Evolutionary conservation across 2,329 filamentous ascomycete genomes (phyloP).

Genomic region (Parastagonospora avenae): DNA sequence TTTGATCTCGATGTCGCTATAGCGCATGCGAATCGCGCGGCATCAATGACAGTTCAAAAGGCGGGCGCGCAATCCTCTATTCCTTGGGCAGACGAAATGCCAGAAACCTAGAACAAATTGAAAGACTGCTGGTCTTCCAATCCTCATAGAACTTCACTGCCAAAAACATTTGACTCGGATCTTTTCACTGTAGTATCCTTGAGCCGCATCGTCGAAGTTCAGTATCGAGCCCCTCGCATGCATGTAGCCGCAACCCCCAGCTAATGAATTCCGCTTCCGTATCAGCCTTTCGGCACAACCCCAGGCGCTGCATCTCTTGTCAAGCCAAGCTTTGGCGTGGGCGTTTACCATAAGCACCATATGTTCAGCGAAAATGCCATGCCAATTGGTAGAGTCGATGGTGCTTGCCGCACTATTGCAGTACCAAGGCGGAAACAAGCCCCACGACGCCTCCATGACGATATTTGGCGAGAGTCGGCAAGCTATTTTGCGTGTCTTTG

Average conservation of each 20-base stretch:
- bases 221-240: too few relatives aligned
- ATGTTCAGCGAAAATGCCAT: not conserved
- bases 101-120: constrained; percentile 15
- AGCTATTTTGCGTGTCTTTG: too few relatives aligned
- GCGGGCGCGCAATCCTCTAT: constrained; percentile 70
- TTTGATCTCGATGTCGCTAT: constrained; percentile 64
- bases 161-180: too few relatives aligned
- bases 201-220: too few relatives aligned
- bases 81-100: constrained; percentile 65
- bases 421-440: constrained; percentile 4
- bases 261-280: not conserved
- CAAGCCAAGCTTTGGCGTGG: not conserved
- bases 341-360: not conserved
- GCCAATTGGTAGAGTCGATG: not conserved
- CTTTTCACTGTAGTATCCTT: not conserved
- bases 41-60: constrained; percentile 69
- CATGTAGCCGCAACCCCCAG: not conserved
- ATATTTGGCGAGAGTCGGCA: not conserved
- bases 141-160: too few relatives aligned
- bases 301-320: not conserved
- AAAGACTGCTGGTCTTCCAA: too few relatives aligned
- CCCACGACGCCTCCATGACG: not conserved
- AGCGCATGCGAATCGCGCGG: constrained; percentile 64
- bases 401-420: not conserved
- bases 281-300: not conserved